phyloP scores from a whole-genome alignment of 345 rosid genomes.

The Trapa incisa region DNA sequence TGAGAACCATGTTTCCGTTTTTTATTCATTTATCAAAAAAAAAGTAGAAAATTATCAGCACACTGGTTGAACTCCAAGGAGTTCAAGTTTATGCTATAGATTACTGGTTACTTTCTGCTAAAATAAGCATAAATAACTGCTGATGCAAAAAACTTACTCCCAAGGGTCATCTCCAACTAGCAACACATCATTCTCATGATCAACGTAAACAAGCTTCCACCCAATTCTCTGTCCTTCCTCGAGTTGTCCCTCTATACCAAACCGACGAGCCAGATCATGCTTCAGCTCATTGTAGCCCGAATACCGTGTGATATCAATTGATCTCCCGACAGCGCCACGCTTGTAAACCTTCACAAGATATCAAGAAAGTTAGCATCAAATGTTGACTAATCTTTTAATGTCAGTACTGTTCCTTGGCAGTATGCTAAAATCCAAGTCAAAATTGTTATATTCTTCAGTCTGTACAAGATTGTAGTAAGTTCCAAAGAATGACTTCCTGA shows the following conservation, averaged over 20 bases:
- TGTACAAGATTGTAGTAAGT: background rate
- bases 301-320: conserved; percentile 60
- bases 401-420: background rate
- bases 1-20: no score
- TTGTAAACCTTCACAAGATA: conserved; percentile 42
- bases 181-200: conserved; percentile 61
- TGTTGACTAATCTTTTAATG: background rate
- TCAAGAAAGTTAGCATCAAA: conserved; percentile 4
- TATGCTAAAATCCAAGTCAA: background rate
- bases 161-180: conserved; percentile 81
- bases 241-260: conserved; percentile 76
- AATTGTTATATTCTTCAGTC: no score
- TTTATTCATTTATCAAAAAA: no score
- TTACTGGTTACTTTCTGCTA: background rate
- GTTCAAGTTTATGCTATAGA: background rate
- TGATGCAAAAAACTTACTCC: conserved; percentile 40
- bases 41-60: no score
- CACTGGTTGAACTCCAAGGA: no score
- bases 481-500: background rate
- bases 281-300: conserved; percentile 57
- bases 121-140: background rate
- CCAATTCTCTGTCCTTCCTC: conserved; percentile 54
- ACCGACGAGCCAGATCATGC: conserved; percentile 61
- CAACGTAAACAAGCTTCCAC: conserved; percentile 72
- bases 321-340: conserved; percentile 78